phyloP scores from a whole-genome alignment of 2,329 filamentous ascomycete species.

The Aspergillus phoenicis region DNA sequence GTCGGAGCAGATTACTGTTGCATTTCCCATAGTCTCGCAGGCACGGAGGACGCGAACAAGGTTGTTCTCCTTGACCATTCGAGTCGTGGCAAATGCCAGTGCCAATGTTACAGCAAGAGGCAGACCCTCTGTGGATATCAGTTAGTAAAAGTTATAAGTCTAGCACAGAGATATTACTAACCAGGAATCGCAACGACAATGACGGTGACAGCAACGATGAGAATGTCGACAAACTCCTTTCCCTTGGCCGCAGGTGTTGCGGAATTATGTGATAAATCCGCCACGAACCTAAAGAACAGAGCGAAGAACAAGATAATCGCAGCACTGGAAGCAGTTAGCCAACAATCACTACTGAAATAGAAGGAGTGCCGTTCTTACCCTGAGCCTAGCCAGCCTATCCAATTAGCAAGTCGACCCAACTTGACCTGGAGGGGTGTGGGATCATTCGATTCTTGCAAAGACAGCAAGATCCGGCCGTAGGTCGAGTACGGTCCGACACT shows the following conservation, averaged over 20 bases:
- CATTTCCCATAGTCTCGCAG: slow-evolving; percentile 81
- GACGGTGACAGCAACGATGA: slow-evolving; percentile 77
- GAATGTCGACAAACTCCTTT: slow-evolving; percentile 73
- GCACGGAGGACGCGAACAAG: slow-evolving; percentile 74
- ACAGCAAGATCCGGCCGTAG: slow-evolving; percentile 75
- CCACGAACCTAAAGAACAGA: slow-evolving; percentile 82
- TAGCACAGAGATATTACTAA: slow-evolving; percentile 21
- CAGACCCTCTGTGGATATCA: slow-evolving; percentile 64
- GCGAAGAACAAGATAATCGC: slow-evolving; percentile 83
- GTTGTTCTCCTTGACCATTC: slow-evolving; percentile 78
- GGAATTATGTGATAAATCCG: slow-evolving; percentile 59
- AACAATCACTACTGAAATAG: background rate
- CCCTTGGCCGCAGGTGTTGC: slow-evolving; percentile 71
- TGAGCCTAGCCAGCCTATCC: slow-evolving; percentile 77
- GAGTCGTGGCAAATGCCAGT: slow-evolving; percentile 73
- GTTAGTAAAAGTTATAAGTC: slow-evolving; percentile 15
- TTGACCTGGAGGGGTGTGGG: slow-evolving; percentile 77
- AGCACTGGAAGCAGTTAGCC: slow-evolving; percentile 39
- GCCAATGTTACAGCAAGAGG: slow-evolving; percentile 77
- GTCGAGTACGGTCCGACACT: slow-evolving; percentile 73
- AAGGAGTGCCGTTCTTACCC: slow-evolving; percentile 41
- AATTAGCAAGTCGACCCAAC: slow-evolving; percentile 72
- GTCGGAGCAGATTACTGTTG: slow-evolving; percentile 77
- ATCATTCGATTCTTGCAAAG: slow-evolving; percentile 71
- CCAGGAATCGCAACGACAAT: slow-evolving; percentile 75